Conservation (phyloP, 2,329 filamentous ascomycete species). For the Exophiala mesophila region DNA sequence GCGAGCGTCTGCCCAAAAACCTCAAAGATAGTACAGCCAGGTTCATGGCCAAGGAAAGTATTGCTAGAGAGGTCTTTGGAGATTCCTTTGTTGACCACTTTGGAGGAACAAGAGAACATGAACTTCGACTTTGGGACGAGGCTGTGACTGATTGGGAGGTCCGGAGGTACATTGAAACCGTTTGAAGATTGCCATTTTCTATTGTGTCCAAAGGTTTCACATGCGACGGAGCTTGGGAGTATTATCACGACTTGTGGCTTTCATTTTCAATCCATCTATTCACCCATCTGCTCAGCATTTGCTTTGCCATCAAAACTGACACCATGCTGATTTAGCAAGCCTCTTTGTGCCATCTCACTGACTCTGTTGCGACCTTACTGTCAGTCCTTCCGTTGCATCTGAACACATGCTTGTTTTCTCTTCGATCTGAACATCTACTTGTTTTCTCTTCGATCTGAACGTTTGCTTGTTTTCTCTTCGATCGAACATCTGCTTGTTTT, state of each 20-base stretch:
- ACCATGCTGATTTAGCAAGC: too few relatives aligned
- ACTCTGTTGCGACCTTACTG: conserved; percentile 8
- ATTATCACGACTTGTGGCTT: conserved; percentile 1
- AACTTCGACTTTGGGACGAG: conserved; percentile 86
- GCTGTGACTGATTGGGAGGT: conserved; percentile 94
- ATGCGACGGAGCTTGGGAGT: neutral
- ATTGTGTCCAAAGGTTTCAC: neutral
- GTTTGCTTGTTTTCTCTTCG: too few relatives aligned
- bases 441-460: too few relatives aligned
- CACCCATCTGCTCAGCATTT: too few relatives aligned
- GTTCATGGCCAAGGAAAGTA: conserved; percentile 72
- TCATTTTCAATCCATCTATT: conserved; percentile 19
- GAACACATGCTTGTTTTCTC: neutral
- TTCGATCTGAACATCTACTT: too few relatives aligned
- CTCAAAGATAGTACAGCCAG: conserved; percentile 76
- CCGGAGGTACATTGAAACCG: conserved; percentile 27
- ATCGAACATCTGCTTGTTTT: too few relatives aligned
- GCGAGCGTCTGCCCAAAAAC: conserved; percentile 73
- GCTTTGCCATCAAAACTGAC: too few relatives aligned
- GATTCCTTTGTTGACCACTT: conserved; percentile 96
- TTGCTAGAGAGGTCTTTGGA: conserved; percentile 90
- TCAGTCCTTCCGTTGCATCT: neutral
- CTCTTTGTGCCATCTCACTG: too few relatives aligned
- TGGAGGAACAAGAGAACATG: conserved; percentile 86
- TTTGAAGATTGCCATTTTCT: conserved; percentile 12